These are phyloP conservation scores for Myrmaecium sp. DNA, from an alignment of 2,329 filamentous ascomycete species.

Conservation along the genomic window DNA sequence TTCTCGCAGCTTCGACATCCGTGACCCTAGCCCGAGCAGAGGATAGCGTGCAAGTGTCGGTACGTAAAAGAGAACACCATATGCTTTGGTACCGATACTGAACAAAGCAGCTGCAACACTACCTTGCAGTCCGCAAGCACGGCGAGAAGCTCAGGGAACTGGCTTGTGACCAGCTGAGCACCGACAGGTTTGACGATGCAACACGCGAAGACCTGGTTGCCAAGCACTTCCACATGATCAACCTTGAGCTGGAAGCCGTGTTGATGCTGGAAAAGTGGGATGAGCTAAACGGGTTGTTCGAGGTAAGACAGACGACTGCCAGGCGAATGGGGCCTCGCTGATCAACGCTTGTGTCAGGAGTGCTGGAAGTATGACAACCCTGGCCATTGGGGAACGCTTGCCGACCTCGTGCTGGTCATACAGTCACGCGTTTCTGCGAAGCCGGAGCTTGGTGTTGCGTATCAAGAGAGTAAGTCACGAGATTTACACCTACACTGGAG, in stretches of 20 bases:
- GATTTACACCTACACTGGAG: no score
- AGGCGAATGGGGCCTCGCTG: background rate
- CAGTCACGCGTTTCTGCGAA: constrained; percentile 19
- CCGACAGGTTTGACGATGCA: constrained; percentile 23
- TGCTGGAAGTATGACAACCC: constrained; percentile 19
- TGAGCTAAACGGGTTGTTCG: constrained; percentile 43
- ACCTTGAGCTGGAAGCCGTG: constrained; percentile 67
- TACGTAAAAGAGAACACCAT: constrained; percentile 13
- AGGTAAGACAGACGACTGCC: no score
- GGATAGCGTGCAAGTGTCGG: constrained; percentile 22
- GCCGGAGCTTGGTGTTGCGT: constrained; percentile 10
- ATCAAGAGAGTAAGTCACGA: constrained; percentile 14
- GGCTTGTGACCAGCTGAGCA: constrained; percentile 23
- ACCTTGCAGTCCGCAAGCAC: constrained; percentile 43
- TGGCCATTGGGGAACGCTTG: constrained; percentile 28
- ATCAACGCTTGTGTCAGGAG: constrained; percentile 6
- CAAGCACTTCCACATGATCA: constrained; percentile 50
- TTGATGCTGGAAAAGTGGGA: constrained; percentile 52
- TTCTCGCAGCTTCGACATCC: constrained; percentile 36
- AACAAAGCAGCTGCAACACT: constrained; percentile 40
- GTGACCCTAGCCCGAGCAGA: constrained; percentile 31
- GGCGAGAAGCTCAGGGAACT: constrained; percentile 39
- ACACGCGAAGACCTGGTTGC: constrained; percentile 35
- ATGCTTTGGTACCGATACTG: constrained; percentile 1
- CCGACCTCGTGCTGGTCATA: constrained; percentile 29